Evolutionary conservation across 2,329 filamentous ascomycete genomes (phyloP).

Genomic region (Ustulina deusta): DNA sequence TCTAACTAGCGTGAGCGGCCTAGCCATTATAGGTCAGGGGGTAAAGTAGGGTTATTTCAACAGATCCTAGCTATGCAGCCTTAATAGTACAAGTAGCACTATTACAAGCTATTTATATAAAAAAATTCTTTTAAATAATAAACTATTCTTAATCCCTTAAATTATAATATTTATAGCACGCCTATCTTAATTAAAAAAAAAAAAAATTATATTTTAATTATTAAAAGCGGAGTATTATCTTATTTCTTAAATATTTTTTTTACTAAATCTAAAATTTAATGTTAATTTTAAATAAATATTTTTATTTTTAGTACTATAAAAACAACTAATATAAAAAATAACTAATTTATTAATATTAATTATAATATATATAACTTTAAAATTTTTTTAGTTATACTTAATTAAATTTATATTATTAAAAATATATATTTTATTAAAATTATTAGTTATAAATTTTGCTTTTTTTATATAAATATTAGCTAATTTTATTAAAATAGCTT

Average conservation of each 20-base stretch:
- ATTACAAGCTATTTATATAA: no score
- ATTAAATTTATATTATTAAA: neutral
- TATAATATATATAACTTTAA: conserved; percentile 3
- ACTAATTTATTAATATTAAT: neutral
- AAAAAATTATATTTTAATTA: neutral
- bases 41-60: no score
- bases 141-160: neutral
- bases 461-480: neutral
- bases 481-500: neutral
- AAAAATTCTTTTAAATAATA: no score
- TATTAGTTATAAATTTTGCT: conserved; percentile 3
- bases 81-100: no score
- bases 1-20: no score
- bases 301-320: neutral
- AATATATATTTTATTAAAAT: conserved; percentile 1
- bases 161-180: neutral
- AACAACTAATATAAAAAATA: neutral
- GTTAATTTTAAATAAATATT: conserved; percentile 1
- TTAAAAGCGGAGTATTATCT: neutral
- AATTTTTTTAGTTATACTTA: neutral
- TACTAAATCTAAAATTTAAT: neutral
- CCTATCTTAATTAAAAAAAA: neutral
- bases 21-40: no score
- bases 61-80: no score
- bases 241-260: neutral